Base-by-base conservation (phyloP, 352 stramenopile species). In the Phytophthora meadii region DNA sequence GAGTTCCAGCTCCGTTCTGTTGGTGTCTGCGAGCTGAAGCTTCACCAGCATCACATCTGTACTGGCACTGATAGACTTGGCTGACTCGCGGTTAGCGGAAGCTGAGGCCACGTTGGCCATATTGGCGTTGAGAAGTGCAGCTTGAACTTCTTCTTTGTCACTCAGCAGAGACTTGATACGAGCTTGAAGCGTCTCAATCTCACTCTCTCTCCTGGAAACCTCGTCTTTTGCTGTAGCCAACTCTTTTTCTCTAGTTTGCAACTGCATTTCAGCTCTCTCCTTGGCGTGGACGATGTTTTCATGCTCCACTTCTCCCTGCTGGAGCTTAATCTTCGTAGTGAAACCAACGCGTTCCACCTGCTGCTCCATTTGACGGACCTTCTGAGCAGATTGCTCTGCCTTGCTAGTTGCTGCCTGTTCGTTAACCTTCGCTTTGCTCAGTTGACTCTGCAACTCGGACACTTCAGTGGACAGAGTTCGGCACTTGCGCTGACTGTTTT, bases 1-100 rank as follows among this genome's bases (percentile, higher is more conserved):
- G 4, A 66, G 51, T 30, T 89, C 81, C 14, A 88, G 60, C 49
- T 89, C 81, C 17, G 58, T 72, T 37, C 71, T 68, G 54, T 84
- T 87, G 1, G 83, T 74, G 10, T 87, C 76, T 15, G 76, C 81
- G 41, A 89, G 75, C 54, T 82, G 73, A 14, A 90, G 61, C n/a
- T 80, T 79, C n/a, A 89, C 76, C n/a, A 88, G 60, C 70, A 88
- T 82, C 24, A 81, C 75, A 27, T 88, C 81, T 0, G 65, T 60
- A 17, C 50, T 72, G 6, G 56, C 48, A 41, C 28, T 62, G n/a
- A 62, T 34, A 9, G 54, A 25, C 32, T 61, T 50, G n/a, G 46
- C 32, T 4, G 65, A 58, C 24, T 60, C 48, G 15, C 57, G 61
- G 11, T 54, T 59, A 1, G 47, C 44, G 17, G 60, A 71, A 51